phyloP scores from a whole-genome alignment of 371 early-diverging fungal species.

The Parasitella parasitica region DNA sequence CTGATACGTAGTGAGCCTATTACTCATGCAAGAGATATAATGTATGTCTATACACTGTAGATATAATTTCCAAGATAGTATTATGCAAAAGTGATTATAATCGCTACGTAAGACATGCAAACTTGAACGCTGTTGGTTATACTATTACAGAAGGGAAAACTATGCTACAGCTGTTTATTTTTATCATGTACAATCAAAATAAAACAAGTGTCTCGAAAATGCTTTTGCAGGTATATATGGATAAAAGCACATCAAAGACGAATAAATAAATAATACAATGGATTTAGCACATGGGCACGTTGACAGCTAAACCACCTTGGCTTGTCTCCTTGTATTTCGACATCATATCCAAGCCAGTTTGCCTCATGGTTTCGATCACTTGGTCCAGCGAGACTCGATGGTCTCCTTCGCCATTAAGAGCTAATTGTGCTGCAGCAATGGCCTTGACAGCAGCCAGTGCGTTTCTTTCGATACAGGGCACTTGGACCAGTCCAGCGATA shows the following conservation, averaged over 20 bases:
- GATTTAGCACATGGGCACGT: constrained; percentile 70
- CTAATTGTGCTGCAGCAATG: constrained; percentile 91
- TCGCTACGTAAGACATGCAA: too few relatives aligned
- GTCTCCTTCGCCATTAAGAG: constrained; percentile 85
- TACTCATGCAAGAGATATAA: too few relatives aligned
- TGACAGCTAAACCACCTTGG: constrained; percentile 89
- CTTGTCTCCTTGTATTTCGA: constrained; percentile 95
- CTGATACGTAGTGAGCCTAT: too few relatives aligned
- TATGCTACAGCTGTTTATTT: constrained; percentile 3
- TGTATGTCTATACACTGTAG: too few relatives aligned
- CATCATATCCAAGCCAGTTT: constrained; percentile 91
- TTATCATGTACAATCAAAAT: background rate
- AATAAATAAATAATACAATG: background rate
- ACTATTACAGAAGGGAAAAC: too few relatives aligned
- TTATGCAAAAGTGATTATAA: too few relatives aligned
- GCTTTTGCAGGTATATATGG: background rate
- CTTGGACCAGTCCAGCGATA: constrained; percentile 88
- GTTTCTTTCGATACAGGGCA: constrained; percentile 95
- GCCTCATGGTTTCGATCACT: constrained; percentile 94
- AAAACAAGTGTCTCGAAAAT: background rate
- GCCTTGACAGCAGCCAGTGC: constrained; percentile 95
- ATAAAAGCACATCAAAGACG: background rate
- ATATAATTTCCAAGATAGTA: too few relatives aligned
- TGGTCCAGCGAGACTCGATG: constrained; percentile 91
- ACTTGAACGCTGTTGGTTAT: too few relatives aligned